Base-by-base conservation (phyloP, 305 asterid species). In the Lippia alba region DNA sequence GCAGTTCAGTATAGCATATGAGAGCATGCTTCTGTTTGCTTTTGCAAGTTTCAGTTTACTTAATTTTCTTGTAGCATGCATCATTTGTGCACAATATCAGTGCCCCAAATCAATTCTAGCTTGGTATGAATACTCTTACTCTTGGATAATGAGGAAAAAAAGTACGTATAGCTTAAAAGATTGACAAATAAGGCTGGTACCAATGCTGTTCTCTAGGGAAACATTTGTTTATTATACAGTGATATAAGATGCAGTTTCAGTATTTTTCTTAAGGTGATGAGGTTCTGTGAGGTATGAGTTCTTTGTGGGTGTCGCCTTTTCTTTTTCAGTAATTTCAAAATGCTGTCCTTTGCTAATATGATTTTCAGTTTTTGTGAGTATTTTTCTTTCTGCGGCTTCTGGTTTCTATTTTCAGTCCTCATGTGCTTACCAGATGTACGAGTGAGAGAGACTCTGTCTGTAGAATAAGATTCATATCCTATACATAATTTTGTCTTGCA, bases 21-120 rank as follows among this genome's bases (percentile, higher is more conserved):
- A 60, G 69, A 70, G 66, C 45, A 24, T 62, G 53, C 46, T 73
- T 46, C 24, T 49, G 15, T 66, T 70, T 48, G 66, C 18, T 66
- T 33, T 55, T 20, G 32, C 34, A 33, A 50, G 51, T 59, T 60
- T 49, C 64, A 17, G 56, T 45, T 50, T 33, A 56, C 44, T 64
- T 64, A 56, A 59, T 59, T 48, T 49, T 66, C 33, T 49, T 69
- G 55, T 30, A 44, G 60, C 56, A 64, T 59, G 65, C 33, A 17
- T 61, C 56, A 56, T 12, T 17, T 24, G 46, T 56, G 11, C 45
- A 7, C 57, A 24, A 9, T 12, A 49, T 57, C 48, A 41, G 9
- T 54, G 48, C 51, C 44, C 58, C 53, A 72, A 56, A 48, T 39
- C 7, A 30, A 33, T 57, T 59, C 63, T 64, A 56, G 61, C 11